These are phyloP conservation scores for Amauroascus verrucosus DNA, from an alignment of 2,329 filamentous ascomycete species.

Conservation along the genomic window DNA sequence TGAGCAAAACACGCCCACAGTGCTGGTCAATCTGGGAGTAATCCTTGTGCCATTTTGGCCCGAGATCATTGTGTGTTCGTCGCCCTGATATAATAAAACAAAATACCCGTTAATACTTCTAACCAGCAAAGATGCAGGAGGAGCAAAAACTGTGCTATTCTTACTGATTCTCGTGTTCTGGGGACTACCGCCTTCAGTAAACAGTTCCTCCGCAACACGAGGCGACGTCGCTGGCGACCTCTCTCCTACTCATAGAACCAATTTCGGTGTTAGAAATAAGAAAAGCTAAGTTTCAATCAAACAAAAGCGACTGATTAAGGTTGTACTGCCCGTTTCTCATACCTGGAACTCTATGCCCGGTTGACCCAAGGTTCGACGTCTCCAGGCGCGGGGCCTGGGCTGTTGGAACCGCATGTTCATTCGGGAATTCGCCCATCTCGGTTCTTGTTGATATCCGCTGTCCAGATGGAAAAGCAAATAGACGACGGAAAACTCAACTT, in stretches of 20 bases:
- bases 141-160: background rate
- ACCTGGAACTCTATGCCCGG: conserved; percentile 5
- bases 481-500: background rate
- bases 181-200: background rate
- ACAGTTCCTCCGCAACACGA: conserved; percentile 13
- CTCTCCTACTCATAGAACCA: background rate
- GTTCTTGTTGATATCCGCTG: background rate
- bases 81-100: background rate
- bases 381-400: conserved; percentile 8
- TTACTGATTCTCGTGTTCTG: background rate
- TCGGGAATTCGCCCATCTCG: conserved; percentile 2
- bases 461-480: background rate
- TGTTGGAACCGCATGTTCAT: background rate
- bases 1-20: conserved; percentile 40
- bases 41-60: conserved; percentile 29
- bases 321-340: background rate
- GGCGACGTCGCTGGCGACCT: conserved; percentile 9
- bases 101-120: background rate
- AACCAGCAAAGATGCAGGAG: background rate
- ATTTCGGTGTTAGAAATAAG: background rate
- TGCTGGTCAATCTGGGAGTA: conserved; percentile 23
- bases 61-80: conserved; percentile 18
- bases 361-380: conserved; percentile 12
- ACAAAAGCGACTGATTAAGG: no score
- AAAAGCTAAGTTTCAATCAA: background rate